Evolutionary conservation across 148 eudicot genomes (phyloP).

Genomic region (Beta vulgaris): DNA sequence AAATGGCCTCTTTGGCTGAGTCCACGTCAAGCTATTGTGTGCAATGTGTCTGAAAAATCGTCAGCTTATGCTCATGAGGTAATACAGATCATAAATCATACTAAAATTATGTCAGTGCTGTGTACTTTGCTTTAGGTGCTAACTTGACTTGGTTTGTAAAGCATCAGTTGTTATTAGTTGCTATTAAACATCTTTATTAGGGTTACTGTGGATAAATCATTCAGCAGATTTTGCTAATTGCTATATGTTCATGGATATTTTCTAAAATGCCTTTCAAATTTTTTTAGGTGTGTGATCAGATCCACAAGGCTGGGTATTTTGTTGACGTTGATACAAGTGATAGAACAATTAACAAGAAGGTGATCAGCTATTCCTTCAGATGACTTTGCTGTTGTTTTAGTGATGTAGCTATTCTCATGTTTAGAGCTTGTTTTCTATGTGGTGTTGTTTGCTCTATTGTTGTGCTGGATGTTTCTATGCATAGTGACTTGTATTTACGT

Average conservation of each 20-base stretch:
- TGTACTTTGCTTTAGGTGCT: constrained; percentile 1
- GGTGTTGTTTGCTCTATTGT: background rate
- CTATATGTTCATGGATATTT: background rate
- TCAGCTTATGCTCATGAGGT: constrained; percentile 80
- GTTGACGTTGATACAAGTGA: constrained; percentile 84
- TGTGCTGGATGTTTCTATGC: background rate
- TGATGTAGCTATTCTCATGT: background rate
- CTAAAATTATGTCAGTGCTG: background rate
- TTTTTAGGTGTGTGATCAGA: constrained; percentile 52
- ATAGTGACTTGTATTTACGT: background rate
- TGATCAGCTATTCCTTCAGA: constrained; percentile 17
- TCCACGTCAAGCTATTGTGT: constrained; percentile 91
- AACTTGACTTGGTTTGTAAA: background rate
- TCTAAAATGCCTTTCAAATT: background rate
- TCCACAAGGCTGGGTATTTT: constrained; percentile 72
- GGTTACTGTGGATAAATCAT: no score
- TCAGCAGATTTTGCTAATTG: background rate
- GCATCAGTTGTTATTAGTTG: background rate
- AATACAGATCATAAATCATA: constrained; percentile 9
- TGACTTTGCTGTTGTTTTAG: no score
- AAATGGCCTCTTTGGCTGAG: constrained; percentile 99
- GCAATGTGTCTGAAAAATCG: constrained; percentile 87
- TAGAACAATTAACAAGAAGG: constrained; percentile 89
- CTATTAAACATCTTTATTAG: no score
- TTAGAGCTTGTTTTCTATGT: background rate